These are phyloP conservation scores for Lycium barbarum DNA, from an alignment of 257 asterid species.

Conservation along the genomic window DNA sequence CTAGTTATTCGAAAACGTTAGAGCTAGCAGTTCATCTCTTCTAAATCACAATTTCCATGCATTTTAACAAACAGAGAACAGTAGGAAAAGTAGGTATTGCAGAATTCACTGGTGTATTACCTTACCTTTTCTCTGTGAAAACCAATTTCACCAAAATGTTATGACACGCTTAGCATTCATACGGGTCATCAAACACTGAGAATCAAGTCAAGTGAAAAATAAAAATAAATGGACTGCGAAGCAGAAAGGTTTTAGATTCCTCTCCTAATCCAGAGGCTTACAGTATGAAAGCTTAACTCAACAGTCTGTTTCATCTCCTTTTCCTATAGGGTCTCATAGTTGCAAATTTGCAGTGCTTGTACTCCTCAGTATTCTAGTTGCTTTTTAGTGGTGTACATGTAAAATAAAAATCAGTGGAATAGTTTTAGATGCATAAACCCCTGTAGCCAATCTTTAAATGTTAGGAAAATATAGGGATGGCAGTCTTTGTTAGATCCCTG, in stretches of 20 bases:
- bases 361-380: background rate
- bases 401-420: conserved; percentile 7
- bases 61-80: conserved; percentile 1
- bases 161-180: background rate
- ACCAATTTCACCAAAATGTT: background rate
- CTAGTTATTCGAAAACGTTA: background rate
- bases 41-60: background rate
- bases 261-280: conserved; percentile 17
- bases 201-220: conserved; percentile 5
- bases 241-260: background rate
- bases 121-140: background rate
- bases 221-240: background rate
- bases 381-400: background rate
- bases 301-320: background rate
- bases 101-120: background rate
- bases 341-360: background rate
- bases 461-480: background rate
- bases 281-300: conserved; percentile 25
- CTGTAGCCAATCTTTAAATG: background rate
- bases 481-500: background rate
- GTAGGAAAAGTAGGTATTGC: conserved; percentile 11
- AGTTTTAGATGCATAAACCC: background rate
- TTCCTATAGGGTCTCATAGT: background rate
- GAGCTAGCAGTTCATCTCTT: conserved; percentile 14
- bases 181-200: background rate